phyloP scores from a whole-genome alignment of 1,284 basidiomycete genomes.

The Apiotrichum gamsii region DNA sequence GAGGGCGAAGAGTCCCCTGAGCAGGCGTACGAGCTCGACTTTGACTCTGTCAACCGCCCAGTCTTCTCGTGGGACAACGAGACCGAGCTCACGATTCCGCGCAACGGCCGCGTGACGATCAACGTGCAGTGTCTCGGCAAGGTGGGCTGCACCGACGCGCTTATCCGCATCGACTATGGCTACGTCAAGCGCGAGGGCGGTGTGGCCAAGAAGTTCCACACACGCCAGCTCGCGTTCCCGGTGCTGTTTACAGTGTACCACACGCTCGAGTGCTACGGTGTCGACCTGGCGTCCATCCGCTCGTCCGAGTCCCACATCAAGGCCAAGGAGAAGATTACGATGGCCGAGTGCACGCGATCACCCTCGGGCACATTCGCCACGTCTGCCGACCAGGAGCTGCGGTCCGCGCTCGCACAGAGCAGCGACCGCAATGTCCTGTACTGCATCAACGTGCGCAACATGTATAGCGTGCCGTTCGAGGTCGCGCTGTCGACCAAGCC shows the following conservation, averaged over 20 bases:
- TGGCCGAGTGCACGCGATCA: not conserved
- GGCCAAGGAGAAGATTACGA: not conserved
- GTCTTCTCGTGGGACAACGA: constrained; percentile 67
- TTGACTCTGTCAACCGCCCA: constrained; percentile 67
- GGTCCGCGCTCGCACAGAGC: constrained; percentile 48
- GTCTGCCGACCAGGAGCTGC: constrained; percentile 29
- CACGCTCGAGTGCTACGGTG: constrained; percentile 74
- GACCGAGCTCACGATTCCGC: constrained; percentile 54
- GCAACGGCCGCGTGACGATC: constrained; percentile 65
- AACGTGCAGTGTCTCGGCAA: constrained; percentile 76
- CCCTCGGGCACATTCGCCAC: constrained; percentile 9
- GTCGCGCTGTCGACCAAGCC: constrained; percentile 60
- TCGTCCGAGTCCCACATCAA: not conserved
- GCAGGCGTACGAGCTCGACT: constrained; percentile 86
- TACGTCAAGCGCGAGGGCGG: constrained; percentile 53
- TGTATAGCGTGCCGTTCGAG: constrained; percentile 81
- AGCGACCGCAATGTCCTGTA: constrained; percentile 73
- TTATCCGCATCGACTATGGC: constrained; percentile 77
- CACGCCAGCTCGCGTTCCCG: constrained; percentile 74
- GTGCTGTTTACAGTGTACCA: constrained; percentile 87
- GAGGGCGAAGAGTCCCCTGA: constrained; percentile 75
- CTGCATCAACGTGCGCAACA: constrained; percentile 77
- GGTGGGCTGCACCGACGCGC: constrained; percentile 72
- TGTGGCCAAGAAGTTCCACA: constrained; percentile 55
- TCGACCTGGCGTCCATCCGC: constrained; percentile 62